Percentiles rank a stretch among this genome's conserved stretches.
Conservation (phyloP, 495 filamentous ascomycete genomes). For the Clavariopsis aquatica region DNA sequence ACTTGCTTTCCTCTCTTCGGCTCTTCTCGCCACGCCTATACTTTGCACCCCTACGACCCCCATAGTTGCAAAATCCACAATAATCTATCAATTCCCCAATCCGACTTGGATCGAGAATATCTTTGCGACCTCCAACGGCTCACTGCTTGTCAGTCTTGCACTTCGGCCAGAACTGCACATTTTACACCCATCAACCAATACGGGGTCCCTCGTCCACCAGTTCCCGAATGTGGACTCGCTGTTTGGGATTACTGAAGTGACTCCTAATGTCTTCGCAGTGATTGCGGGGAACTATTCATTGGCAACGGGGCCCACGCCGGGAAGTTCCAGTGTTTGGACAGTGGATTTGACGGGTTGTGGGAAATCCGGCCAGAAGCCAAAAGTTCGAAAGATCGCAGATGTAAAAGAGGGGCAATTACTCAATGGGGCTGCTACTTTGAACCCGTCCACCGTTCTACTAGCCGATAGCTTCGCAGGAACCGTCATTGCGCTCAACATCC, state of each 20-base stretch:
- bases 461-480: slow-evolving; percentile 10
- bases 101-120: slow-evolving; percentile 29
- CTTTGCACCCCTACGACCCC: background rate
- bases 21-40: background rate
- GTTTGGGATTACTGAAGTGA: slow-evolving; percentile 16
- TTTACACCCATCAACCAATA: slow-evolving; percentile 3
- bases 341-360: background rate
- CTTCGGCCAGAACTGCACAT: slow-evolving; percentile 3
- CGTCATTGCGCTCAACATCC: background rate
- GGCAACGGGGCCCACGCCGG: background rate
- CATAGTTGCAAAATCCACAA: background rate
- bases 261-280: slow-evolving; percentile 14
- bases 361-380: background rate
- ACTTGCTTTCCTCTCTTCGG: background rate
- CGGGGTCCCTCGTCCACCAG: background rate
- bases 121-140: slow-evolving; percentile 6
- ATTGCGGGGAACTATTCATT: background rate
- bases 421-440: slow-evolving; percentile 16
- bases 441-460: slow-evolving; percentile 7
- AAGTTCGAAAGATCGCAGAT: slow-evolving; percentile 12
- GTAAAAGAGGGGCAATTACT: background rate
- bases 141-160: slow-evolving; percentile 15
- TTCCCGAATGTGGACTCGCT: slow-evolving; percentile 6
- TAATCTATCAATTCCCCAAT: slow-evolving; percentile 26
- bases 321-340: slow-evolving; percentile 14